These are phyloP conservation scores for Chrysopogon serrulatus DNA, from an alignment of 176 grass and related monocot genomes.

Conservation along the genomic window DNA sequence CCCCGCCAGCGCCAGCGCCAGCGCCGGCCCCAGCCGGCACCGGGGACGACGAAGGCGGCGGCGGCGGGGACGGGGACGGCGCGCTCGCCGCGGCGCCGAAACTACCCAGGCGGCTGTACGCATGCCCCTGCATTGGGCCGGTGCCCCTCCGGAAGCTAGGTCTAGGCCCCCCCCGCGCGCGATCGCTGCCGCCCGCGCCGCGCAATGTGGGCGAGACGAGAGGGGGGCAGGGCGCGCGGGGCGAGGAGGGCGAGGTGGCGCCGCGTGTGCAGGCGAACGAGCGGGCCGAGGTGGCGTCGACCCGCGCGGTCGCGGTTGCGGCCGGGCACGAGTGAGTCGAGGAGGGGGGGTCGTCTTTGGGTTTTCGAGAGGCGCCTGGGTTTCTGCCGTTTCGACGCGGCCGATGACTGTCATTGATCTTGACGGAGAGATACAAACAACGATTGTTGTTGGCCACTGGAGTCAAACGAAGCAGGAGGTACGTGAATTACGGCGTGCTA, in stretches of 20 bases:
- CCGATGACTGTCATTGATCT: neutral
- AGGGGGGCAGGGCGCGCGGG: neutral
- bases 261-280: neutral
- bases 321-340: neutral
- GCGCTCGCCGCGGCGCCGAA: constrained; percentile 29
- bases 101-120: constrained; percentile 68
- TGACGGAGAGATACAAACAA: neutral
- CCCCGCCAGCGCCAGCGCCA: neutral
- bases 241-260: constrained; percentile 6
- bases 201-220: constrained; percentile 14
- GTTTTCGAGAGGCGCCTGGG: neutral
- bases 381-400: neutral
- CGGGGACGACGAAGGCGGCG: constrained; percentile 44
- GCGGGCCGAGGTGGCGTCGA: neutral
- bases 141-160: constrained; percentile 15
- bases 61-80: constrained; percentile 54
- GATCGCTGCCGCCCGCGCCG: constrained; percentile 29
- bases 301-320: neutral
- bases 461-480: neutral
- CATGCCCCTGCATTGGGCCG: constrained; percentile 56
- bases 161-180: constrained; percentile 39
- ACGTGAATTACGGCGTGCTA: constrained; percentile 10
- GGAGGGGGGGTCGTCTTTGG: neutral
- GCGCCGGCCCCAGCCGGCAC: neutral
- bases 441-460: neutral